Evolutionary conservation across 495 filamentous ascomycete genomes (phyloP), one percentile per base, ranked within the genome.

Genomic region (Hypoxylon perforatum): DNA sequence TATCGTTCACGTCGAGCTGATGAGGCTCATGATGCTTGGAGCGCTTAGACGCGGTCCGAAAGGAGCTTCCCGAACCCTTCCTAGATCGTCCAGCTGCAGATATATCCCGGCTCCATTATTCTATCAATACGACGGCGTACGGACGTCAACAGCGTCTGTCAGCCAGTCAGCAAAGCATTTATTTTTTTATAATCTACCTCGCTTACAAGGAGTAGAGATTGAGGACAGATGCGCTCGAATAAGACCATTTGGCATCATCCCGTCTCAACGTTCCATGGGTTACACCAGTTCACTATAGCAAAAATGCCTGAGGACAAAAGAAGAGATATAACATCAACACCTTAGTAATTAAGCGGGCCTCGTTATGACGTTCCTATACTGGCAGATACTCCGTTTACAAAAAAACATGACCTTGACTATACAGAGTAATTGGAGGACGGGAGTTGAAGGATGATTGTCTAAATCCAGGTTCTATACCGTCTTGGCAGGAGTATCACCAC

Each of bases 401-500:
- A 12, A 8, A 48, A 48, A 12, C 18, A 3, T 2, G 44, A 19
- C 5, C 35, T 38, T 28, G 30, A 50, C 46, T 51, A 50, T 59
- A 50, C n/a, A 33, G 45, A 50, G 35, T 17, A 48, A 15, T 17
- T n/a, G 17, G 23, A n/a, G n/a, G 17, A 48, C 50, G 21, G 22
- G 49, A 46, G 25, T 19, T 33, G 14, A 12, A 47, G 25, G 42
- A 38, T 44, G 21, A 15, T 19, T 57, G 38, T 38, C 61, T 46
- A 25, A 11, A 25, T 63, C 25, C 41, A 57, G 61, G 17, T 25
- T 12, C 46, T 50, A 45, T 57, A 63, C 52, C 61, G 61, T 35
- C 61, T 63, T 57, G 61, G 61, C 61, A 57, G 23, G 61, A 57
- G 28, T 22, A 42, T 45, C 38, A 18, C 61, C 53, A n/a, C n/a